Evolutionary conservation across 2,329 filamentous ascomycete species (phyloP).

Genomic region (Arthroderma sp.): DNA sequence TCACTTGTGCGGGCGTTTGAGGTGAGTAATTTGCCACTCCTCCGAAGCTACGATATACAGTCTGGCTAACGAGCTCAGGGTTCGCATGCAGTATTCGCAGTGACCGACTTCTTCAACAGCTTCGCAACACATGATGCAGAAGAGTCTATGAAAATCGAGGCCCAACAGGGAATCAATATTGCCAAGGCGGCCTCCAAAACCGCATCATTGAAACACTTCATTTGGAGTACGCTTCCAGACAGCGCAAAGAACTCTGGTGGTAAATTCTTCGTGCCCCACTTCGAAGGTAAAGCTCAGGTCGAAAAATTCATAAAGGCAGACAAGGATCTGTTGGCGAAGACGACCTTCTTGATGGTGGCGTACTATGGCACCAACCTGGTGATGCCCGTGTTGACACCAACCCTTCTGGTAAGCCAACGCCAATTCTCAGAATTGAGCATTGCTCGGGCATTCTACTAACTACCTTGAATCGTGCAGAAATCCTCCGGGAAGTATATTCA

Average conservation of each 20-base stretch:
- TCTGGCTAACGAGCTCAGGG: conserved; percentile 18
- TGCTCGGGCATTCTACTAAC: no score
- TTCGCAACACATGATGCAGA: no score
- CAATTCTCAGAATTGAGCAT: no score
- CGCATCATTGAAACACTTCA: neutral
- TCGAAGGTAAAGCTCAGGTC: conserved; percentile 29
- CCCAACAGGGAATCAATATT: conserved; percentile 24
- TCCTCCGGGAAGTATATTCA: no score
- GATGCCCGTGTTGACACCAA: no score
- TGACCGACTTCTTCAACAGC: conserved; percentile 28
- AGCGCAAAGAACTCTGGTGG: conserved; percentile 21
- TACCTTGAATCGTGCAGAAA: no score
- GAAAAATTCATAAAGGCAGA: conserved; percentile 20
- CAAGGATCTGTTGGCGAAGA: no score
- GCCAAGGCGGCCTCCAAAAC: conserved; percentile 29
- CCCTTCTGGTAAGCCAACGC: no score
- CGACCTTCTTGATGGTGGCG: no score
- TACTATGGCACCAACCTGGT: no score
- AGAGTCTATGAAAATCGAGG: conserved; percentile 10
- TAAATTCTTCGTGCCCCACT: conserved; percentile 22
- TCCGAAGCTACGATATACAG: no score
- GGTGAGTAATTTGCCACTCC: conserved; percentile 9
- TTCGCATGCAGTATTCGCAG: conserved; percentile 37
- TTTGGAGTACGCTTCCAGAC: conserved; percentile 20
- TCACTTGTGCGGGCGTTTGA: conserved; percentile 27